A percentile compares a stretch with the other conserved stretches of the same genome.
These are phyloP conservation scores for Paecilomyces variotii DNA, from an alignment of 2,329 filamentous ascomycete species.

Conservation along the genomic window DNA sequence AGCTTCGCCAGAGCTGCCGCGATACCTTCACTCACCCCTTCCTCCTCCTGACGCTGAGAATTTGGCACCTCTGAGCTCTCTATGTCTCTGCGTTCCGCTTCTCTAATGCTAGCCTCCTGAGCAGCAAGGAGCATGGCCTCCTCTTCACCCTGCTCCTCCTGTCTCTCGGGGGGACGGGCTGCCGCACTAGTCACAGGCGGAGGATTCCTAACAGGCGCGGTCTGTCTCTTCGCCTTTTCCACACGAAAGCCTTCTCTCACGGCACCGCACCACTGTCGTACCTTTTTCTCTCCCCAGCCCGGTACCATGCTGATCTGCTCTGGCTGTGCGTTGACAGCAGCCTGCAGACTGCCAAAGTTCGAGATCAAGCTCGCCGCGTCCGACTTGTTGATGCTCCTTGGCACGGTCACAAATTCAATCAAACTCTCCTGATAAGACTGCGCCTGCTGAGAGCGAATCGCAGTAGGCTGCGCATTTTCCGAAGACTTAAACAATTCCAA, in stretches of 20 bases:
- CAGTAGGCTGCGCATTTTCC: conserved; percentile 73
- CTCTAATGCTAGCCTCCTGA: conserved; percentile 14
- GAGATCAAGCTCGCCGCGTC: conserved; percentile 86
- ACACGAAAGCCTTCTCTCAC: conserved; percentile 80
- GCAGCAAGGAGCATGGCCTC: conserved; percentile 36
- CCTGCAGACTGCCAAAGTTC: conserved; percentile 81
- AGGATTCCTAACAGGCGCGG: conserved; percentile 20
- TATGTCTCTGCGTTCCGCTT: conserved; percentile 11
- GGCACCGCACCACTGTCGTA: conserved; percentile 72
- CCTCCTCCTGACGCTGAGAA: conserved; percentile 27
- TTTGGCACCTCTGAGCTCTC: conserved; percentile 4
- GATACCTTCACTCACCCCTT: conserved; percentile 49
- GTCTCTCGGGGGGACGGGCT: conserved; percentile 9
- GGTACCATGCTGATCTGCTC: conserved; percentile 79
- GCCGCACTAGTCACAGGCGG: conserved; percentile 3
- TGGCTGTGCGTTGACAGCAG: conserved; percentile 76
- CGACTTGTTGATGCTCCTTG: conserved; percentile 85
- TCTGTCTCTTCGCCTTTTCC: conserved; percentile 57
- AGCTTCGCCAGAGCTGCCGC: conserved; percentile 51
- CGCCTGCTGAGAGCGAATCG: conserved; percentile 78
- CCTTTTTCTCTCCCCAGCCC: conserved; percentile 94
- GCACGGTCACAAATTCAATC: conserved; percentile 86
- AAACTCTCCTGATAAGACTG: conserved; percentile 78
- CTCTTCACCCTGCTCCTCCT: conserved; percentile 36
- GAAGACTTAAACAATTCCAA: conserved; percentile 92